These are phyloP conservation scores for Aspergillus ustus DNA, from an alignment of 2,329 filamentous ascomycete genomes.

Conservation along the genomic window DNA sequence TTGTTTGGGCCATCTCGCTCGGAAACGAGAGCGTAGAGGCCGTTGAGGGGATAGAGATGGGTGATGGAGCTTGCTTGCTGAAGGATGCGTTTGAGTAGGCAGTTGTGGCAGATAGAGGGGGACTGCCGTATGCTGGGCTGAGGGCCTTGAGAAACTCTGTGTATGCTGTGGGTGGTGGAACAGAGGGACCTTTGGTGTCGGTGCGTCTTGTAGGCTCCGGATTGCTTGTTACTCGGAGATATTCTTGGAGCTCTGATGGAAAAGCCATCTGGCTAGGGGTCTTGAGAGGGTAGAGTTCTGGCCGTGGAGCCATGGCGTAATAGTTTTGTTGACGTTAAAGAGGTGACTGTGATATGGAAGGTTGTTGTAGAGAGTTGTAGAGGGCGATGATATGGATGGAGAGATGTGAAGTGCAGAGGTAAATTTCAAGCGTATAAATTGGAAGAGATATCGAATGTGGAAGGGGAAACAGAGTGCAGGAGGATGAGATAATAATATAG, in stretches of 20 bases:
- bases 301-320: slow-evolving; percentile 22
- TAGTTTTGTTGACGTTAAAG: neutral
- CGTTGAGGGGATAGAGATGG: slow-evolving; percentile 20
- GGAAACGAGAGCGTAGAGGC: slow-evolving; percentile 21
- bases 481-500: slow-evolving; percentile 15
- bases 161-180: slow-evolving; percentile 24
- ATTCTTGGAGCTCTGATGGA: slow-evolving; percentile 24
- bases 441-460: neutral
- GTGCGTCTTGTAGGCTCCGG: slow-evolving; percentile 12
- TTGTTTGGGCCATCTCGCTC: neutral
- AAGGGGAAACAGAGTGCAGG: neutral
- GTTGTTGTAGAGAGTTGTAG: neutral
- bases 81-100: slow-evolving; percentile 14
- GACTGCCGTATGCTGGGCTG: slow-evolving; percentile 21
- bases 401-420: neutral
- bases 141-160: slow-evolving; percentile 26
- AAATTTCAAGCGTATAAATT: too few relatives aligned
- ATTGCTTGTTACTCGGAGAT: slow-evolving; percentile 1
- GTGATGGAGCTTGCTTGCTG: slow-evolving; percentile 19
- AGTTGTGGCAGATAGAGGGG: slow-evolving; percentile 8
- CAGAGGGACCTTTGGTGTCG: slow-evolving; percentile 22
- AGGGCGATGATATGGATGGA: neutral
- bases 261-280: slow-evolving; percentile 23
- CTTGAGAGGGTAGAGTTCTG: slow-evolving; percentile 22
- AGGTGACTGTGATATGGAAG: neutral